Percentiles rank a stretch among this genome's conserved stretches.
These are phyloP conservation scores for Botrytis aclada DNA, from an alignment of 2,329 filamentous ascomycete genomes.

Conservation along the genomic window DNA sequence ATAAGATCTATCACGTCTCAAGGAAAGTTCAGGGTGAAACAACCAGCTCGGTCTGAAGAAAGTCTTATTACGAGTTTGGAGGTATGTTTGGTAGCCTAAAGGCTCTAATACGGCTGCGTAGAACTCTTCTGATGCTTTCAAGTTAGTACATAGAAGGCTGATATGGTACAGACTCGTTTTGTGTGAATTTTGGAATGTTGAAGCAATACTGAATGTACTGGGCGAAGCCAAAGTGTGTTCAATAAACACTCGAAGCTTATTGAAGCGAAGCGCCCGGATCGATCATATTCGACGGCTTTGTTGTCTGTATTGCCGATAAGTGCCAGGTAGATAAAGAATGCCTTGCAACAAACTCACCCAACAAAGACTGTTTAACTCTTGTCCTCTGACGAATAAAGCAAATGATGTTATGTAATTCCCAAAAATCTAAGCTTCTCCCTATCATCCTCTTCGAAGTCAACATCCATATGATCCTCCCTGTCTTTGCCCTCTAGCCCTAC, in stretches of 20 bases:
- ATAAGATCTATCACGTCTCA: not conserved
- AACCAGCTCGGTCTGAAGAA: not conserved
- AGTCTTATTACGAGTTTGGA: not conserved
- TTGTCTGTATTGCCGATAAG: not conserved
- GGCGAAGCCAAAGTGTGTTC: not conserved
- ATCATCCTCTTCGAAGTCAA: slow-evolving; percentile 30
- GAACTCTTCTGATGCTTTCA: not conserved
- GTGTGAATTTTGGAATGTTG: not conserved
- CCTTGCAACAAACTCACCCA: not conserved
- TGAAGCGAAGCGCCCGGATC: not conserved
- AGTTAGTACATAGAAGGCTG: not conserved
- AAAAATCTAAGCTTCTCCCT: slow-evolving; percentile 24
- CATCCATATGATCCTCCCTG: slow-evolving; percentile 25
- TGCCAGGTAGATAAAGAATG: not conserved
- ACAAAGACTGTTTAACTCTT: not conserved
- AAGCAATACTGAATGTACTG: not conserved
- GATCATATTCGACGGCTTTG: not conserved
- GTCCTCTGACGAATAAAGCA: too few species aligned
- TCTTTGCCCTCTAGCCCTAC: slow-evolving; percentile 30
- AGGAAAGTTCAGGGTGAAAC: not conserved
- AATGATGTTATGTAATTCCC: not conserved
- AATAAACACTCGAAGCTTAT: not conserved
- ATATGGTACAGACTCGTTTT: not conserved
- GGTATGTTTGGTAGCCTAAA: not conserved
- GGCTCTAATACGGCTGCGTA: not conserved